Evolutionary conservation across 2,329 filamentous ascomycete genomes (phyloP), one percentile per base, ranked within the genome.

Genomic region (Colletotrichum cereale): DNA sequence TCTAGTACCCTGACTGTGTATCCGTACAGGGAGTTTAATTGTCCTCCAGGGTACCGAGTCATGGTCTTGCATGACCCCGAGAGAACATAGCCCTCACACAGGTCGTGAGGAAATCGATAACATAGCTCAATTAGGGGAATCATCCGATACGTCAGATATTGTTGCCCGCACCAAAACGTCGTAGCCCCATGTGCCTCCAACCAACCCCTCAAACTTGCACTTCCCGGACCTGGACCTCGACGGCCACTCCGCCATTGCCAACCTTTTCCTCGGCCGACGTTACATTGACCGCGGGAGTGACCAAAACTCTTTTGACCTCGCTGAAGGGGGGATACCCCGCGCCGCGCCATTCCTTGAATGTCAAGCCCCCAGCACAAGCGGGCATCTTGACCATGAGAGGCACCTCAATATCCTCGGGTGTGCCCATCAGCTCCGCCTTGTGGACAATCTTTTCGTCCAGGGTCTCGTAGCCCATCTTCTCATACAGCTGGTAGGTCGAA

Each of bases 351-450:
- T 82, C 78, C 29, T 77, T 75, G 73, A 83, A 83, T 1, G 71
- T 79, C 75, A 80, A 72, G 16, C 77, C 79, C 6, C 75, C 73
- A 5, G 77, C 79, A 21, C 73, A 74, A 34, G 80, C 72, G 7
- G 83, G 83, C 82, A 84, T 82, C 73, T 77, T 79, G 40, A 83
- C 80, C 82, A 84, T 84, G 18, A 84, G 76, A 1, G 83, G 83
- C 53, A 83, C 80, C 57, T 79, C 78, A 8, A 83, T 77, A 44
- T 84, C 82, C 34, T 74, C 63, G 8, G 79, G 77, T 2, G 79
- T 79, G 5, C 78, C 80, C 61, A 84, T 73, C 5, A 80, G 68
- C 29, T 79, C 78, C 29, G 78, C 77, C 64, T 79, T 80, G 76
- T 84, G 83, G 11, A 84, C 78, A 26, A 84, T 75, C 21, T 78